Conservation (phyloP, 495 filamentous ascomycete genomes). For the Xylaria telfairii region DNA sequence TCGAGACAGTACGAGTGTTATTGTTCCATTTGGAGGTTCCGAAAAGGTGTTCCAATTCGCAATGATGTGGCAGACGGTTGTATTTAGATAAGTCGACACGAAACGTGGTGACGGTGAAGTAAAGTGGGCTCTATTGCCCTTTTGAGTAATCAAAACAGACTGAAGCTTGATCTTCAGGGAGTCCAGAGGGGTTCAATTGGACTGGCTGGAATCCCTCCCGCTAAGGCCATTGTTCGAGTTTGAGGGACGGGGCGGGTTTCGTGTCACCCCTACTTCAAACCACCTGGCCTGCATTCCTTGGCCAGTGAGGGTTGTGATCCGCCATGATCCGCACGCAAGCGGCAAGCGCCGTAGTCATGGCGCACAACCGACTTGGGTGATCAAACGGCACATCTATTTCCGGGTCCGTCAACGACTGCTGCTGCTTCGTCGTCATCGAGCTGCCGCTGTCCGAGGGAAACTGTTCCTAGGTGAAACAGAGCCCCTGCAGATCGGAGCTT, state of each 20-base stretch:
- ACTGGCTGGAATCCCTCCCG: constrained; percentile 21
- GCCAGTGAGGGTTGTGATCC: constrained; percentile 17
- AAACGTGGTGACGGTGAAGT: neutral
- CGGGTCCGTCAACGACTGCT: neutral
- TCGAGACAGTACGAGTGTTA: constrained; percentile 24
- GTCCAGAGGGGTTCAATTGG: neutral
- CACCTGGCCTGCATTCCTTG: constrained; percentile 28
- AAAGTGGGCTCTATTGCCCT: neutral
- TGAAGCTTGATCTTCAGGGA: neutral
- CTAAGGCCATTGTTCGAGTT: constrained; percentile 35
- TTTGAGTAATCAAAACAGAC: neutral
- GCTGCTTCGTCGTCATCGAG: neutral
- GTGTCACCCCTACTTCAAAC: constrained; percentile 40
- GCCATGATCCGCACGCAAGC: constrained; percentile 1
- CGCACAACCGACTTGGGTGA: constrained; percentile 1
- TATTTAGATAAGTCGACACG: neutral
- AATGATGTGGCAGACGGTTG: neutral
- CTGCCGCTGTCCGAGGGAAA: constrained; percentile 16
- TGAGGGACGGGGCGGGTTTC: constrained; percentile 36
- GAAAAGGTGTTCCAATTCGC: constrained; percentile 1
- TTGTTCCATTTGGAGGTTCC: constrained; percentile 29
- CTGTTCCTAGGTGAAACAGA: constrained; percentile 16
- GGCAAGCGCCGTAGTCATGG: neutral
- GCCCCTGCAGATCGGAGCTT: constrained; percentile 25
- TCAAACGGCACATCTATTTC: constrained; percentile 17